phyloP scores from a whole-genome alignment of 129 eudicot species.

The Flaveria brownii region DNA sequence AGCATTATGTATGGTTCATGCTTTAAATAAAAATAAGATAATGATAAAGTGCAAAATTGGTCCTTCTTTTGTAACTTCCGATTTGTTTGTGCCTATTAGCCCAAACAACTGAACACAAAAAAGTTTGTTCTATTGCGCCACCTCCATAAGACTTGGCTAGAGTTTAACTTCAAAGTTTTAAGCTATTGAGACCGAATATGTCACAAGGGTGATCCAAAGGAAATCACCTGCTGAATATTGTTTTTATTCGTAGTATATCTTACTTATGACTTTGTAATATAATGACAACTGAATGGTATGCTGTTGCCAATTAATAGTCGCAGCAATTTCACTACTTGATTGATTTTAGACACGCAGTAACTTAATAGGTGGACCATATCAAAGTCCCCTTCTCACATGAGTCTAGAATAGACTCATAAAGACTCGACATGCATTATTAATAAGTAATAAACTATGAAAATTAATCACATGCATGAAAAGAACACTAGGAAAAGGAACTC shows the following conservation, averaged over 20 bases:
- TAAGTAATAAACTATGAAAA: not conserved
- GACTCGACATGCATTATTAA: not conserved
- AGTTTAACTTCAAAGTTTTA: not conserved
- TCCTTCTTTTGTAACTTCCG: not conserved
- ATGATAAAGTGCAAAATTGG: no score
- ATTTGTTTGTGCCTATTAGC: not conserved
- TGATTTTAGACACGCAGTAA: not conserved
- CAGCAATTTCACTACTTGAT: not conserved
- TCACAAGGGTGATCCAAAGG: not conserved
- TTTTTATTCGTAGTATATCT: not conserved
- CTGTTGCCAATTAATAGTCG: not conserved
- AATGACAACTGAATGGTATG: not conserved
- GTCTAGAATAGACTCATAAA: not conserved
- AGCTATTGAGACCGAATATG: not conserved
- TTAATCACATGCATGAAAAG: not conserved
- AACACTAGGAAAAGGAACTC: slow-evolving; percentile 39
- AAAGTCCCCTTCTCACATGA: not conserved
- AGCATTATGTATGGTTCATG: not conserved
- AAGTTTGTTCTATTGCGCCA: not conserved
- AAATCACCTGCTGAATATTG: not conserved
- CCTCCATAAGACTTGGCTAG: not conserved
- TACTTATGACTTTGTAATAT: not conserved
- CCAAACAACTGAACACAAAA: not conserved
- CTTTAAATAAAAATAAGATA: no score
- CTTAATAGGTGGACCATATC: not conserved